Conservation (phyloP, 1,284 basidiomycete species). For the Gomphus sp. region DNA sequence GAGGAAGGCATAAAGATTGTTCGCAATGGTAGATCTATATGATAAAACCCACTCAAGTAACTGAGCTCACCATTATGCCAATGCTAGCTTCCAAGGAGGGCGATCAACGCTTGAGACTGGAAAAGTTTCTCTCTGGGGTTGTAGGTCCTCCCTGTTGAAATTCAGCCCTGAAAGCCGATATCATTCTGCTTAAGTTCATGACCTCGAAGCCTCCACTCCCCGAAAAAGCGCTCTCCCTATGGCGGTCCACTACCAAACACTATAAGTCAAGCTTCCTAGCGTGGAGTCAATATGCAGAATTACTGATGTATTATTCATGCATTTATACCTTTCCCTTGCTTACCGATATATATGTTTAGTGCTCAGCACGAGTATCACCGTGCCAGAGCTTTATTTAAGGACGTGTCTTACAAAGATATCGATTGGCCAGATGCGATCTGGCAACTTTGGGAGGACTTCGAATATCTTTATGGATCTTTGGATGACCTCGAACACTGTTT, state of each 20-base stretch:
- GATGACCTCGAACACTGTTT: slow-evolving; percentile 61
- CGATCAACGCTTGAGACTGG: slow-evolving; percentile 59
- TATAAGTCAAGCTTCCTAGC: slow-evolving; percentile 63
- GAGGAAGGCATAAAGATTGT: slow-evolving; percentile 53
- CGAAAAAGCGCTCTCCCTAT: slow-evolving; percentile 48
- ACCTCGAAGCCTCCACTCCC: slow-evolving; percentile 32
- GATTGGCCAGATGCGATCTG: slow-evolving; percentile 93
- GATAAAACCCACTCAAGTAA: neutral
- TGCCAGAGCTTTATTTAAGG: slow-evolving; percentile 58
- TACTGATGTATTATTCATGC: slow-evolving; percentile 45
- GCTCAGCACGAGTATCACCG: slow-evolving; percentile 47
- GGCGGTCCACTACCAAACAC: slow-evolving; percentile 53
- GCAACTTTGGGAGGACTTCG: slow-evolving; percentile 83
- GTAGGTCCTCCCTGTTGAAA: slow-evolving; percentile 34
- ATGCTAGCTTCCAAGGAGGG: slow-evolving; percentile 31
- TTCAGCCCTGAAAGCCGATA: slow-evolving; percentile 2
- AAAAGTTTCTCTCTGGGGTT: slow-evolving; percentile 69
- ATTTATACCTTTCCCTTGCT: neutral
- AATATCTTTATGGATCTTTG: slow-evolving; percentile 72
- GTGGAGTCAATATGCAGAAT: slow-evolving; percentile 61
- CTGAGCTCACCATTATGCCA: neutral
- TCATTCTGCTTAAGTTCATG: slow-evolving; percentile 29
- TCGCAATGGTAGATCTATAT: slow-evolving; percentile 36
- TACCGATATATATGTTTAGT: slow-evolving; percentile 23
- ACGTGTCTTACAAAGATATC: slow-evolving; percentile 57